These are phyloP conservation scores for Fraxinus angustifolia DNA, from an alignment of 305 asterid species.

Conservation along the genomic window DNA sequence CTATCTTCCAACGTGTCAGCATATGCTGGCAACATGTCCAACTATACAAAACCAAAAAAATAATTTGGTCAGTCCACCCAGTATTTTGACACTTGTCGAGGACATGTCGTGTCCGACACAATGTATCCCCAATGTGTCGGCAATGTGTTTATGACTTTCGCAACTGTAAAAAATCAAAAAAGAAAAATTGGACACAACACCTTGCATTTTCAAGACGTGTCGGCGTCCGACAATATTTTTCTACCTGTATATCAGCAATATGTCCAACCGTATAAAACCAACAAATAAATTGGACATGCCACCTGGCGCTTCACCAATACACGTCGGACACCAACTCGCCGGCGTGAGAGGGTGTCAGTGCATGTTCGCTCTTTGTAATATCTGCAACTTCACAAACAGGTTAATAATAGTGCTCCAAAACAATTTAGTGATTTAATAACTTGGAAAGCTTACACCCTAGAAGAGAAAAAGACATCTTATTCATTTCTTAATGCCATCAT, in stretches of 20 bases:
- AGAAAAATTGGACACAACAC: background rate
- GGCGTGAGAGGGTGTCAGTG: background rate
- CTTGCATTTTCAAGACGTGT: background rate
- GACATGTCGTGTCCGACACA: background rate
- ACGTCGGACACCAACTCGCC: background rate
- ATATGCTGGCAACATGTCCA: background rate
- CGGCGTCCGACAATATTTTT: background rate
- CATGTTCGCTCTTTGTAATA: background rate
- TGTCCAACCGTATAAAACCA: background rate
- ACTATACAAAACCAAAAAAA: background rate
- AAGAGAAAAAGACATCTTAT: background rate
- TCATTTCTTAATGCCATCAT: background rate
- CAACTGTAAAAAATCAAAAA: background rate
- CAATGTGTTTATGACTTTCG: background rate
- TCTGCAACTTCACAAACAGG: background rate
- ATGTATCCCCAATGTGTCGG: background rate
- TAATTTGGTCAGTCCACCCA: background rate
- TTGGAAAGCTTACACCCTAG: background rate
- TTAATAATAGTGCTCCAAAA: constrained; percentile 1
- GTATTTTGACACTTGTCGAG: background rate
- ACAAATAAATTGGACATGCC: background rate
- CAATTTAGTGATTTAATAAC: constrained; percentile 5
- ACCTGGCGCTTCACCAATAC: background rate
- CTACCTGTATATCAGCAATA: background rate
- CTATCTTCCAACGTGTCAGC: background rate